These are phyloP conservation scores for Durotheca rogersii DNA, from an alignment of 495 filamentous ascomycete genomes.

Conservation along the genomic window DNA sequence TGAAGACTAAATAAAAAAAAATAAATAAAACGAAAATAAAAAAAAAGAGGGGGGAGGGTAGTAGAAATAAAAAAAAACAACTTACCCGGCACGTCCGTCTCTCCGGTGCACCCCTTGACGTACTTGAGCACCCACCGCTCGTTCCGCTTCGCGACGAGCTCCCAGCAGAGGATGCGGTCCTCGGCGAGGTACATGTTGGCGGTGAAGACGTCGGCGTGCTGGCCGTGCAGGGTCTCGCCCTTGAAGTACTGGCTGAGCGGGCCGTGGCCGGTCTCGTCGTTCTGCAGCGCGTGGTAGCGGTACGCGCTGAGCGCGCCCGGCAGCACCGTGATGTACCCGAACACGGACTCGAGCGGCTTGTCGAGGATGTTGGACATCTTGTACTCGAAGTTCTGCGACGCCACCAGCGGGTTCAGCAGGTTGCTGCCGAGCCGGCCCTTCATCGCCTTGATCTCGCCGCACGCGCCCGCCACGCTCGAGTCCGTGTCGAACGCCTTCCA, in stretches of 20 bases:
- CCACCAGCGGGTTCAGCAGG: constrained; percentile 90
- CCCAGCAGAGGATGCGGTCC: constrained; percentile 98
- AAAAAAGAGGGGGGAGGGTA: too few species aligned
- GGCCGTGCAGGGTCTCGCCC: constrained; percentile 93
- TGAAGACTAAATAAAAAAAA: too few species aligned
- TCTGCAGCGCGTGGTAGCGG: constrained; percentile 94
- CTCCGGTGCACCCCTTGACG: constrained; percentile 90
- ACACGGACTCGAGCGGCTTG: constrained; percentile 94
- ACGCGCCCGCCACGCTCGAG: constrained; percentile 93
- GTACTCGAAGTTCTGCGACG: constrained; percentile 98
- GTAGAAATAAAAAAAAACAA: too few species aligned
- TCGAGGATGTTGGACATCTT: constrained; percentile 99
- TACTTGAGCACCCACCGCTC: constrained; percentile 98
- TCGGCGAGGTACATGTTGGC: constrained; percentile 99
- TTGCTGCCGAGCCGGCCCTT: constrained; percentile 82
- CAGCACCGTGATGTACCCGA: constrained; percentile 96
- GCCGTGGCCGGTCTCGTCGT: constrained; percentile 92
- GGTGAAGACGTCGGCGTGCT: constrained; percentile 97
- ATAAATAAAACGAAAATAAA: too few species aligned
- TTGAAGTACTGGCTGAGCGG: constrained; percentile 99
- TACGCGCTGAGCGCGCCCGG: constrained; percentile 95
- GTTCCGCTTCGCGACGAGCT: constrained; percentile 91
- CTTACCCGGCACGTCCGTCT: constrained; percentile 95
- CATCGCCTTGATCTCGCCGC: constrained; percentile 95
- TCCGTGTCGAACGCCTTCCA: constrained; percentile 99